Evolutionary conservation across 441 rosid genomes (phyloP).

Genomic region (Populus tomentosa): DNA sequence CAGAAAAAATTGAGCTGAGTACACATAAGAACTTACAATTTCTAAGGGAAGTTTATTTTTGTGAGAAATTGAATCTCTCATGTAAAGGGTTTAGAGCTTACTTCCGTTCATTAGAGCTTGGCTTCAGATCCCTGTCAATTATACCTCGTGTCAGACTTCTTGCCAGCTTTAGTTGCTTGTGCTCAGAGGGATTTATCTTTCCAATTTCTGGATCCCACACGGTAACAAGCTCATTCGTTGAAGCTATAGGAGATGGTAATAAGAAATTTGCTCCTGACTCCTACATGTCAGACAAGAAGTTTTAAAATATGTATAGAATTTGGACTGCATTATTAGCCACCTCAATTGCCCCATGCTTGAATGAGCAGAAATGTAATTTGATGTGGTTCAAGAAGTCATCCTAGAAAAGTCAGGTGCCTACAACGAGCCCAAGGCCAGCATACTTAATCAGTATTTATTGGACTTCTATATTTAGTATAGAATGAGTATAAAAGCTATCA

Average conservation of each 20-base stretch:
- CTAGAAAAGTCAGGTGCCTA: background rate
- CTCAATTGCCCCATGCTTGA: background rate
- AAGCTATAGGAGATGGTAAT: constrained; percentile 75
- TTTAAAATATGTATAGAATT: background rate
- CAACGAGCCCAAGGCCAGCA: background rate
- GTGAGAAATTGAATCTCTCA: background rate
- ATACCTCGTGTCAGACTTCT: constrained; percentile 96
- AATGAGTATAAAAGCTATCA: background rate
- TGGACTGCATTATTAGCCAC: background rate
- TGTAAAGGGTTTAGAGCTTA: constrained; percentile 35
- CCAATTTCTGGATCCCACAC: constrained; percentile 98
- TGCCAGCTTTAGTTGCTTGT: constrained; percentile 94
- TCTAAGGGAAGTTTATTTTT: background rate
- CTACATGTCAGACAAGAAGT: constrained; percentile 34
- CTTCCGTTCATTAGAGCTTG: constrained; percentile 79
- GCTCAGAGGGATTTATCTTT: constrained; percentile 89
- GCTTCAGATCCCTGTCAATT: constrained; percentile 97
- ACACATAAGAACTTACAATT: background rate
- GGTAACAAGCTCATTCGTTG: constrained; percentile 90
- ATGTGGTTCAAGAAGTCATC: background rate
- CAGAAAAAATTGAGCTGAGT: background rate
- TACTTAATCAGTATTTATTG: background rate
- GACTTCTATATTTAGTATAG: background rate
- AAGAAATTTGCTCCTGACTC: constrained; percentile 91
- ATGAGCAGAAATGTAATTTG: background rate